These are phyloP conservation scores for Mariannaea sp. DNA, from an alignment of 2,329 filamentous ascomycete species.

Conservation along the genomic window DNA sequence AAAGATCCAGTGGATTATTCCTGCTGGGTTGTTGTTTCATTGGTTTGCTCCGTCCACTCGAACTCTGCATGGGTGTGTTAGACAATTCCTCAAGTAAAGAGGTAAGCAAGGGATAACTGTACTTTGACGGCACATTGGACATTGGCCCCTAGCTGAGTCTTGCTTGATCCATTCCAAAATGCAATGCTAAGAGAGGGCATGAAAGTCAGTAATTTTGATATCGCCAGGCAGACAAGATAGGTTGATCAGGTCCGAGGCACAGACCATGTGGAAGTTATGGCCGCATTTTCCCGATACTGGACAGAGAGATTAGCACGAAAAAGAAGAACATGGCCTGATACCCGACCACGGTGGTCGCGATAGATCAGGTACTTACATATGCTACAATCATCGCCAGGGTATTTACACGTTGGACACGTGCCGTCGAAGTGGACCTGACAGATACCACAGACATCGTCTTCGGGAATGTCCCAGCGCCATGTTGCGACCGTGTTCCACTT, in stretches of 20 bases:
- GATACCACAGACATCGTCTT: constrained; percentile 97
- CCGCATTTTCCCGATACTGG: constrained; percentile 94
- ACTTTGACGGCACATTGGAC: constrained; percentile 98
- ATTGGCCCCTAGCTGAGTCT: constrained; percentile 89
- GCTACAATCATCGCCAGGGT: constrained; percentile 93
- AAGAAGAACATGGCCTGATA: constrained; percentile 23
- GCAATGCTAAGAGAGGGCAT: constrained; percentile 70
- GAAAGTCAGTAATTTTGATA: constrained; percentile 27
- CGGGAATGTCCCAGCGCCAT: constrained; percentile 97
- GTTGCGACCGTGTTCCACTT: constrained; percentile 94
- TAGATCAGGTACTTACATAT: constrained; percentile 65
- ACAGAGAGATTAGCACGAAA: constrained; percentile 25
- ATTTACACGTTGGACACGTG: constrained; percentile 97
- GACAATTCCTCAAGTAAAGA: not conserved
- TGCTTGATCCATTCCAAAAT: constrained; percentile 96
- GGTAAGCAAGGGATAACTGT: constrained; percentile 39
- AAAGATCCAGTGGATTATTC: constrained; percentile 29
- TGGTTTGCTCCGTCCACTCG: constrained; percentile 47
- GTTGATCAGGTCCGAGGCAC: constrained; percentile 26
- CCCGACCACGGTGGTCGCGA: not conserved
- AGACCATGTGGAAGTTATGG: constrained; percentile 96
- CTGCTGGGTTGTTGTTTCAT: constrained; percentile 38
- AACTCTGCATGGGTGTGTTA: constrained; percentile 42
- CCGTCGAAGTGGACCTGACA: constrained; percentile 98
- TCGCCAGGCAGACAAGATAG: constrained; percentile 7